phyloP scores from a whole-genome alignment of 2,329 filamentous ascomycete species.

The Pseudocercospora fuligena region DNA sequence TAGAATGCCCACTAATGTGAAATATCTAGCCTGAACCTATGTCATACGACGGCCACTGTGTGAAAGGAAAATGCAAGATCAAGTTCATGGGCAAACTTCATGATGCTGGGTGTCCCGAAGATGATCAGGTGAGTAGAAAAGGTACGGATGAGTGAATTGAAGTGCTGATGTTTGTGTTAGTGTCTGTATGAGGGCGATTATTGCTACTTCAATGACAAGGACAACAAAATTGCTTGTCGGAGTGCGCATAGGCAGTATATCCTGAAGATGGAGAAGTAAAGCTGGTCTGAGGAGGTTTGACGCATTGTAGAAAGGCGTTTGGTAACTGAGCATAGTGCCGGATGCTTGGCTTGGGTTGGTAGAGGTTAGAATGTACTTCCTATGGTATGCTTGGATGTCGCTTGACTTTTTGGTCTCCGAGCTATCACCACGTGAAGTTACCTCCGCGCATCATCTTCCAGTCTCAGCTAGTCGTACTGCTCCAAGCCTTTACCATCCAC shows the following conservation, averaged over 20 bases:
- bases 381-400: background rate
- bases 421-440: background rate
- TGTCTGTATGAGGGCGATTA: constrained; percentile 5
- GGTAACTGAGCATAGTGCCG: background rate
- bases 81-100: background rate
- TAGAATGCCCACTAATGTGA: background rate
- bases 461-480: background rate
- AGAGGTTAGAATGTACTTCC: background rate
- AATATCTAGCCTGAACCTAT: background rate
- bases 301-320: background rate
- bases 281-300: background rate
- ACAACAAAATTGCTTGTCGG: background rate
- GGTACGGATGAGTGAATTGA: background rate
- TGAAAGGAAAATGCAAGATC: constrained; percentile 1
- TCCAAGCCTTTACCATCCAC: background rate
- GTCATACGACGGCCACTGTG: background rate
- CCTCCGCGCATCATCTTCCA: background rate
- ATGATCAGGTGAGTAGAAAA: background rate
- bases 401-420: too few relatives aligned
- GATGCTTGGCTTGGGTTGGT: background rate
- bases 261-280: background rate
- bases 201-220: background rate
- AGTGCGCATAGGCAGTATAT: constrained; percentile 4
- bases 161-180: background rate
- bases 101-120: background rate